Conservation (phyloP, 2,329 filamentous ascomycete species). For the Phaeosphaeria sp. region DNA sequence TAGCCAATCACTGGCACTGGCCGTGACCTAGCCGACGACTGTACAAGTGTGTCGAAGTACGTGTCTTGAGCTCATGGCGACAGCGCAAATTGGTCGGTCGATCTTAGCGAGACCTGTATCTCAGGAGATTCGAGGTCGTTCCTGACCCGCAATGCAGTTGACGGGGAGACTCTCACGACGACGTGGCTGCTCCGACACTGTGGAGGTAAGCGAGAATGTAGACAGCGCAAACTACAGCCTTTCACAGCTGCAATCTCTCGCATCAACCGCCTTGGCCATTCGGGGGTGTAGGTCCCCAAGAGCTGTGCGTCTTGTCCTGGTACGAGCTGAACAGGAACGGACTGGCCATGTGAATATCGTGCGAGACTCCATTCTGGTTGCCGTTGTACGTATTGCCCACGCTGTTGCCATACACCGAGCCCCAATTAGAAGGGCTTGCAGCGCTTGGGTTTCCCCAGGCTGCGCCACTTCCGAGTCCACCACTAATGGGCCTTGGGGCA, state of each 20-base stretch:
- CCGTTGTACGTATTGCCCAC: conserved; percentile 23
- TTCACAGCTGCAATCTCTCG: not conserved
- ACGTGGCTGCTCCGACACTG: not conserved
- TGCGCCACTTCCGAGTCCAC: conserved; percentile 41
- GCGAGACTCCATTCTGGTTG: conserved; percentile 21
- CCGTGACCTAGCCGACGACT: not conserved
- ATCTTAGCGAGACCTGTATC: not conserved
- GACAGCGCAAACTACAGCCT: not conserved
- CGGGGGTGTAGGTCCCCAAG: conserved; percentile 45
- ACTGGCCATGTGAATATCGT: conserved; percentile 45
- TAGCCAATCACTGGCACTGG: not conserved
- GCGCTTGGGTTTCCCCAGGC: conserved; percentile 38
- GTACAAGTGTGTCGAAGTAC: not conserved
- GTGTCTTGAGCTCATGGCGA: not conserved
- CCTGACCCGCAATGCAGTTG: not conserved
- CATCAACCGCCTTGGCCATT: conserved; percentile 50
- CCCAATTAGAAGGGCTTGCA: conserved; percentile 31
- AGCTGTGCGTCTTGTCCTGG: conserved; percentile 34
- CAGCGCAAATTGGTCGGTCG: not conserved
- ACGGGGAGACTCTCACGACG: not conserved
- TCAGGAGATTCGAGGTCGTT: not conserved
- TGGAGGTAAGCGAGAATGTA: not conserved
- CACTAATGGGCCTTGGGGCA: conserved; percentile 30
- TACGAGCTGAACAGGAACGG: conserved; percentile 53
- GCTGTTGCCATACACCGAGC: conserved; percentile 31